Conservation (phyloP, 2,329 filamentous ascomycete species). For the Hypoxylon sp. region DNA sequence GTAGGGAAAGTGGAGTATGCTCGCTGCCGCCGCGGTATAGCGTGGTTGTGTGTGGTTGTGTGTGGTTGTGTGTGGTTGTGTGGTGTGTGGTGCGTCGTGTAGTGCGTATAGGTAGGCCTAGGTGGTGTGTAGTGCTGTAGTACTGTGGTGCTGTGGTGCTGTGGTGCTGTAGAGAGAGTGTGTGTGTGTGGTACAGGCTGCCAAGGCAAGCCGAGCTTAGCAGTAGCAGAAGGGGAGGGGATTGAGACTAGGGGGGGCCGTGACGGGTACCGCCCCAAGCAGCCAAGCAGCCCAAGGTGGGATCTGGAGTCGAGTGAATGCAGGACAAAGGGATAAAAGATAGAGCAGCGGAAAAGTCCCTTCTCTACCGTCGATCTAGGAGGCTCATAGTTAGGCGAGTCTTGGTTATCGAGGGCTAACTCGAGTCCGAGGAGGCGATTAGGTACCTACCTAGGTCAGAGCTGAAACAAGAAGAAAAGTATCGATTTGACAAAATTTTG, state of each 20-base stretch:
- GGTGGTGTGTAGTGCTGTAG: no score
- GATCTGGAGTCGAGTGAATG: slow-evolving; percentile 27
- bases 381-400: not conserved
- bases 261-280: no score
- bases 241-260: slow-evolving; percentile 11
- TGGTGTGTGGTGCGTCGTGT: no score
- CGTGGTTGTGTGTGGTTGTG: no score
- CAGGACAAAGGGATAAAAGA: slow-evolving; percentile 33
- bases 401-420: slow-evolving; percentile 12
- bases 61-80: no score
- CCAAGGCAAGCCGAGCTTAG: slow-evolving; percentile 23
- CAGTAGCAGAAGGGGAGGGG: slow-evolving; percentile 30
- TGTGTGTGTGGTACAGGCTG: no score
- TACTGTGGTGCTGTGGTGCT: no score
- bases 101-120: no score
- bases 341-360: not conserved
- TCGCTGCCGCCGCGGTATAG: slow-evolving; percentile 34
- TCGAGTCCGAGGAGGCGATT: slow-evolving; percentile 19
- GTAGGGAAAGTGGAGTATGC: slow-evolving; percentile 25
- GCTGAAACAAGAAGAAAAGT: not conserved
- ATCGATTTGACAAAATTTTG: not conserved
- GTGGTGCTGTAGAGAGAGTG: no score
- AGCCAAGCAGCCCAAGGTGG: slow-evolving; percentile 13
- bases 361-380: not conserved
- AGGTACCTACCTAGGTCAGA: not conserved